phyloP scores from a whole-genome alignment of 2,329 filamentous ascomycete species.

The Paramyrothecium sp. region DNA sequence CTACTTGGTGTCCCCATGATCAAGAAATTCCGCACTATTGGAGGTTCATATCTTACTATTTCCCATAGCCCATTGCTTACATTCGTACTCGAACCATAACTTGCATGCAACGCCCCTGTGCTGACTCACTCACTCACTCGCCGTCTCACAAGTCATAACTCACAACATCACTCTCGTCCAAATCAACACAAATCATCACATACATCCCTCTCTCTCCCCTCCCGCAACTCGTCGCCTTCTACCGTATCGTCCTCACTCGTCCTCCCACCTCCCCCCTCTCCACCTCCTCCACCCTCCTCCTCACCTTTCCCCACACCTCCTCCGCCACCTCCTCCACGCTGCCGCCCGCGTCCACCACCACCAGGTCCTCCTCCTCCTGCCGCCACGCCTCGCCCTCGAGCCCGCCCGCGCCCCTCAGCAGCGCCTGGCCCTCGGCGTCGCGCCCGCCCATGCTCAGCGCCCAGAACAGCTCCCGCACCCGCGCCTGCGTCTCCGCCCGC shows the following conservation, averaged over 20 bases:
- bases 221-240: not conserved
- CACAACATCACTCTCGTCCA: no score
- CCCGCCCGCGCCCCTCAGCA: constrained; percentile 16
- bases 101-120: not conserved
- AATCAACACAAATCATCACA: no score
- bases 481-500: constrained; percentile 74
- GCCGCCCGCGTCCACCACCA: constrained; percentile 52
- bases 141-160: no score
- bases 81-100: not conserved
- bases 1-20: no score
- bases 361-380: constrained; percentile 52
- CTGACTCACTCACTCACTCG: not conserved
- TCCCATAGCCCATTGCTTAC: no score
- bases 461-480: constrained; percentile 74
- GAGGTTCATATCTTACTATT: no score
- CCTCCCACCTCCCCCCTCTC: constrained; percentile 48
- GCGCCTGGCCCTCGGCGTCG: constrained; percentile 24
- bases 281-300: constrained; percentile 44
- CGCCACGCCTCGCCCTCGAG: constrained; percentile 30
- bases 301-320: constrained; percentile 52
- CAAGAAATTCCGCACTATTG: no score
- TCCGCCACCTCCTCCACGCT: constrained; percentile 56
- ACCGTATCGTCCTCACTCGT: constrained; percentile 40
- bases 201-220: not conserved
- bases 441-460: constrained; percentile 48